Evolutionary conservation across 164 flowering plant genomes (phyloP).

Genomic region (Chimonanthus praecox): DNA sequence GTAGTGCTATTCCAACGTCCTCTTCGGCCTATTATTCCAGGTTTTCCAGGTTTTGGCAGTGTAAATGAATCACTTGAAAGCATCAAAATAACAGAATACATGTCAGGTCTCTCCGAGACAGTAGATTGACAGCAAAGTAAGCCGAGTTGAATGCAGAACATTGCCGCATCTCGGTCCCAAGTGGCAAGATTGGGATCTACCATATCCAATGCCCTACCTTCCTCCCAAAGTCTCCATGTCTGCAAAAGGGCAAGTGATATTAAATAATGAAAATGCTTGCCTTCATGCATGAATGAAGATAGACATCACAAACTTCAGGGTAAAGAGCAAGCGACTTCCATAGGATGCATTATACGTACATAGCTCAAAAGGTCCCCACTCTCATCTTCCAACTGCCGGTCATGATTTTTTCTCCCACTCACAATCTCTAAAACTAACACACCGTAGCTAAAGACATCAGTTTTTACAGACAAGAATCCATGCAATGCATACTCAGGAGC

Average conservation of each 20-base stretch:
- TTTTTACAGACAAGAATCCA: constrained; percentile 71
- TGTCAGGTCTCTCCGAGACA: constrained; percentile 59
- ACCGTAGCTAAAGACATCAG: constrained; percentile 84
- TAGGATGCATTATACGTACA: constrained; percentile 37
- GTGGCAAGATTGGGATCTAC: constrained; percentile 47
- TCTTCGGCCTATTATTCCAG: constrained; percentile 63
- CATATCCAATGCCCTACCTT: constrained; percentile 41
- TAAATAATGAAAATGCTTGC: neutral
- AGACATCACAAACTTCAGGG: neutral
- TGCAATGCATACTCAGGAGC: constrained; percentile 85
- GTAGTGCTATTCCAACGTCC: constrained; percentile 43
- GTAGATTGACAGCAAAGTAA: constrained; percentile 68
- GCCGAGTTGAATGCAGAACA: constrained; percentile 70
- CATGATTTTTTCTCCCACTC: constrained; percentile 71
- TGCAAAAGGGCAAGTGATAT: constrained; percentile 15
- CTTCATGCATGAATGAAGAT: neutral
- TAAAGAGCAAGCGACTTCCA: neutral
- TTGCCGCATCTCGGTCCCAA: constrained; percentile 42
- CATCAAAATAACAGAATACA: constrained; percentile 63
- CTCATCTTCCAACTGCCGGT: constrained; percentile 28
- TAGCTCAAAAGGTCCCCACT: constrained; percentile 60
- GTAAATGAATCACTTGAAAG: constrained; percentile 64
- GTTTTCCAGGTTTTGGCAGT: constrained; percentile 65
- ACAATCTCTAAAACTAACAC: constrained; percentile 72
- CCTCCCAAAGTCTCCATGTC: constrained; percentile 63